These are phyloP conservation scores for Globisporangium parvum DNA, from an alignment of 352 stramenopile species.

Conservation along the genomic window DNA sequence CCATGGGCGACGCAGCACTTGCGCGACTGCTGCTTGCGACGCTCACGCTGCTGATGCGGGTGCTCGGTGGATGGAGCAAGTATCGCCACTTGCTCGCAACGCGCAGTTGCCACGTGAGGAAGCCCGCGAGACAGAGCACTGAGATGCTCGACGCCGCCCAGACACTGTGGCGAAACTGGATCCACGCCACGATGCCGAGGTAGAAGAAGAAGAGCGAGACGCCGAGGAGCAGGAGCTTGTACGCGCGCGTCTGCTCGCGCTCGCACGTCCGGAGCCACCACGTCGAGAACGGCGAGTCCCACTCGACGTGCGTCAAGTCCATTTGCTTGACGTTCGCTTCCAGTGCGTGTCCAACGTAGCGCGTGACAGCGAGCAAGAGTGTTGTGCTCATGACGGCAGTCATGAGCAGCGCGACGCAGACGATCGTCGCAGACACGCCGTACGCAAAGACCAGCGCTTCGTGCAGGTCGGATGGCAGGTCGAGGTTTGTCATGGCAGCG, in stretches of 20 bases:
- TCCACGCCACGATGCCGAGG: conserved; percentile 49
- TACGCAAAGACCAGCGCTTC: conserved; percentile 38
- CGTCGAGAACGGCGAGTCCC: conserved; percentile 44
- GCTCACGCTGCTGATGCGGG: conserved; percentile 1
- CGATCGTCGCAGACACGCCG: conserved; percentile 34
- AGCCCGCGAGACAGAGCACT: conserved; percentile 34
- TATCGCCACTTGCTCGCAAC: conserved; percentile 76
- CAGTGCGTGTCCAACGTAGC: conserved; percentile 48
- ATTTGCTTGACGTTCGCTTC: conserved; percentile 46
- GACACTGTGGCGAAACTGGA: conserved; percentile 54
- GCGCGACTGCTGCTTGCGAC: neutral
- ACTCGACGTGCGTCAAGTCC: conserved; percentile 39
- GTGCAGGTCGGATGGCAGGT: conserved; percentile 26
- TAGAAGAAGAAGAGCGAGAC: conserved; percentile 73
- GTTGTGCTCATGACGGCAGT: conserved; percentile 64
- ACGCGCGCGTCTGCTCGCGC: conserved; percentile 59
- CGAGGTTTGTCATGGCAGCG: conserved; percentile 59
- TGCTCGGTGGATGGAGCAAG: conserved; percentile 38
- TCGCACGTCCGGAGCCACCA: conserved; percentile 72
- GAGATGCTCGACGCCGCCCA: conserved; percentile 38
- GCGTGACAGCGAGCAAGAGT: conserved; percentile 60
- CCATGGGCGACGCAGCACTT: neutral
- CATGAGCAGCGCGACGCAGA: conserved; percentile 50
- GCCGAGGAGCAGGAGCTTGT: conserved; percentile 66
- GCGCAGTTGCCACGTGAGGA: conserved; percentile 61